Conservation (phyloP, 208 protist species). For the Trichomonas vaginalis region DNA sequence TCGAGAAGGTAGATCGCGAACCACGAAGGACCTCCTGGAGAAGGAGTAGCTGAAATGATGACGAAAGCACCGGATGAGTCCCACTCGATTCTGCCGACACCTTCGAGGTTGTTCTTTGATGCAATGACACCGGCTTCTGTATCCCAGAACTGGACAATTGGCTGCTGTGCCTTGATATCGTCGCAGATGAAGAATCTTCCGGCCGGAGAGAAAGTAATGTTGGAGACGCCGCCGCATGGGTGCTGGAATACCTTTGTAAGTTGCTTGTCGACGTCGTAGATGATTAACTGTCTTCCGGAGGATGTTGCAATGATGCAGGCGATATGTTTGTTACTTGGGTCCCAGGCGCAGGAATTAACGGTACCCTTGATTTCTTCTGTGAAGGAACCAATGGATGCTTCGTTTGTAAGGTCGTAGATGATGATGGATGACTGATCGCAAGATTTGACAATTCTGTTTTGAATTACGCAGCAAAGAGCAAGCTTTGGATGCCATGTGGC, state of each 20-base stretch:
- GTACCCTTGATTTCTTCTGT: background rate
- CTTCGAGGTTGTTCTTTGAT: no score
- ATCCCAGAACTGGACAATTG: background rate
- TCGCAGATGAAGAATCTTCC: background rate
- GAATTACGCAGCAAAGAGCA: background rate
- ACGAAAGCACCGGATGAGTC: background rate
- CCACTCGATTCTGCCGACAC: background rate
- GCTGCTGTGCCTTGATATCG: background rate
- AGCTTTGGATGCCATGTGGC: background rate
- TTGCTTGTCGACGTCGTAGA: background rate
- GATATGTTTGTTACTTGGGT: background rate
- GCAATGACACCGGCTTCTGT: background rate
- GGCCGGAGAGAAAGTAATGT: background rate
- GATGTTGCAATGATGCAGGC: background rate
- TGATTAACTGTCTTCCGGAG: background rate
- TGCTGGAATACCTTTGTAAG: background rate
- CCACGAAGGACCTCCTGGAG: background rate
- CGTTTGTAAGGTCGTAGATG: background rate
- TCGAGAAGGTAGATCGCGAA: background rate
- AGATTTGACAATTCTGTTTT: background rate
- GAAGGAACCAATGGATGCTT: no score
- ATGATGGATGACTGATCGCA: background rate
- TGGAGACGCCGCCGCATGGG: background rate
- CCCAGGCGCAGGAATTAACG: background rate
- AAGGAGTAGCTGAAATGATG: background rate